A percentile compares a stretch with the other conserved stretches of the same genome.
Evolutionary conservation across 805 yeast genomes (phyloP).

Genomic region (Cephaloascus albidus): DNA sequence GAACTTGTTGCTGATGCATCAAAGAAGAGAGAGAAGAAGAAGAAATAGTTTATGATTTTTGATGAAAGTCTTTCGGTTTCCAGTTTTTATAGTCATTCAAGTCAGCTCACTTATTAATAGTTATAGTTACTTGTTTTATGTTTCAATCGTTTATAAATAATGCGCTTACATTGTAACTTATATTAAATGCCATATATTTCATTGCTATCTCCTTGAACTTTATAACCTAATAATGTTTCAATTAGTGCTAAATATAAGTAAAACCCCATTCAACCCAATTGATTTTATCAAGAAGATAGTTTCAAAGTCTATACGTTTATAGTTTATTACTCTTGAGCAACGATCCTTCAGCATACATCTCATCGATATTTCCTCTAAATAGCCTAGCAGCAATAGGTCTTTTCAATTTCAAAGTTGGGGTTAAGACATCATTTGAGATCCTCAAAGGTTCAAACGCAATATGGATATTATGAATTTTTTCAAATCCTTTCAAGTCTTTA

Average conservation of each 20-base stretch:
- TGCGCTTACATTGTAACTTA: too few species aligned
- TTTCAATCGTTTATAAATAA: too few species aligned
- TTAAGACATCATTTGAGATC: conserved; percentile 14
- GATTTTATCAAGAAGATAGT: too few species aligned
- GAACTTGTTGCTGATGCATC: conserved; percentile 48
- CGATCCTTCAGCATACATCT: conserved; percentile 15
- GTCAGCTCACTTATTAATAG: too few species aligned
- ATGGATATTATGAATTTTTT: conserved; percentile 18
- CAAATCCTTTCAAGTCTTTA: conserved; percentile 18
- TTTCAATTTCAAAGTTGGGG: conserved; percentile 16
- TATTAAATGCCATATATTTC: too few species aligned
- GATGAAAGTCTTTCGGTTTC: too few species aligned
- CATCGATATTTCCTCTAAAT: conserved; percentile 10
- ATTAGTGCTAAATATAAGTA: too few species aligned
- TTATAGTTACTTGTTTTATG: too few species aligned
- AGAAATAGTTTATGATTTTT: conserved; percentile 3
- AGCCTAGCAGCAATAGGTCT: conserved; percentile 17
- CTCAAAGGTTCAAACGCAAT: conserved; percentile 21
- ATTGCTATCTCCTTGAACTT: too few species aligned
- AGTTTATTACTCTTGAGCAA: conserved; percentile 1
- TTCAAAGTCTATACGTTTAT: neutral
- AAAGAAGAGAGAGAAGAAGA: conserved; percentile 28
- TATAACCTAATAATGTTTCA: too few species aligned
- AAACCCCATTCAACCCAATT: too few species aligned
- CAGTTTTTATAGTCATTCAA: too few species aligned